Percentiles rank a stretch among this genome's conserved stretches.
These are phyloP conservation scores for Russula earlei DNA, from an alignment of 768 basidiomycete species.

Conservation along the genomic window DNA sequence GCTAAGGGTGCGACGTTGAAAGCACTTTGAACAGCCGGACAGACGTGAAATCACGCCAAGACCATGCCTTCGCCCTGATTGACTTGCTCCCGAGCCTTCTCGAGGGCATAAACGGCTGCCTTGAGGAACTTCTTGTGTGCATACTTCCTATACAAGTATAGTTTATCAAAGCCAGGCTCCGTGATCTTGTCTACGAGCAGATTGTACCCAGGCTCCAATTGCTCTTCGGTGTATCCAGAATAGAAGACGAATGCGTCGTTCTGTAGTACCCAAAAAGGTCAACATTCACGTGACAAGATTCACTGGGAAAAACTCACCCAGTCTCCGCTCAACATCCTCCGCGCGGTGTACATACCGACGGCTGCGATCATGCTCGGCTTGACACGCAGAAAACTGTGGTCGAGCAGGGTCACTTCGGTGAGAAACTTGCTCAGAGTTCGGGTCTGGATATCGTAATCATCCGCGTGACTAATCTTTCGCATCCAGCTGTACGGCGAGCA, in stretches of 20 bases:
- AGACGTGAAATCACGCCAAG: conserved; percentile 10
- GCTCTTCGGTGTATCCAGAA: conserved; percentile 84
- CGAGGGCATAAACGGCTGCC: conserved; percentile 68
- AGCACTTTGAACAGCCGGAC: not conserved
- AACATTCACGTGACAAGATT: conserved; percentile 19
- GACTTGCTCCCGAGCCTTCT: conserved; percentile 49
- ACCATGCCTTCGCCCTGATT: conserved; percentile 19
- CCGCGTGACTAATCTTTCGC: conserved; percentile 95
- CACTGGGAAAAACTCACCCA: conserved; percentile 63
- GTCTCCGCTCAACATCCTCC: conserved; percentile 87
- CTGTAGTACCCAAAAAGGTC: conserved; percentile 36
- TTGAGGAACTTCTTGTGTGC: conserved; percentile 97
- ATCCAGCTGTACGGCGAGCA: conserved; percentile 99
- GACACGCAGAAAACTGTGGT: conserved; percentile 84
- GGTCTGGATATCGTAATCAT: conserved; percentile 97
- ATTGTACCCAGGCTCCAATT: conserved; percentile 71
- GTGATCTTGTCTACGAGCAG: conserved; percentile 77
- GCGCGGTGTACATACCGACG: conserved; percentile 93
- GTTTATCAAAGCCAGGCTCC: conserved; percentile 68
- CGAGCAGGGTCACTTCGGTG: conserved; percentile 90
- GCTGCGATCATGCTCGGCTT: conserved; percentile 93
- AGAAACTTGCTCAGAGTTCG: conserved; percentile 95
- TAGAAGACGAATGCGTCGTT: conserved; percentile 87
- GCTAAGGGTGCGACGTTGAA: conserved; percentile 4
- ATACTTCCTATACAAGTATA: conserved; percentile 94